Percentiles rank a stretch among this genome's conserved stretches.
phyloP scores from a whole-genome alignment of 768 basidiomycete genomes.

The Fistulinella prunicolor region DNA sequence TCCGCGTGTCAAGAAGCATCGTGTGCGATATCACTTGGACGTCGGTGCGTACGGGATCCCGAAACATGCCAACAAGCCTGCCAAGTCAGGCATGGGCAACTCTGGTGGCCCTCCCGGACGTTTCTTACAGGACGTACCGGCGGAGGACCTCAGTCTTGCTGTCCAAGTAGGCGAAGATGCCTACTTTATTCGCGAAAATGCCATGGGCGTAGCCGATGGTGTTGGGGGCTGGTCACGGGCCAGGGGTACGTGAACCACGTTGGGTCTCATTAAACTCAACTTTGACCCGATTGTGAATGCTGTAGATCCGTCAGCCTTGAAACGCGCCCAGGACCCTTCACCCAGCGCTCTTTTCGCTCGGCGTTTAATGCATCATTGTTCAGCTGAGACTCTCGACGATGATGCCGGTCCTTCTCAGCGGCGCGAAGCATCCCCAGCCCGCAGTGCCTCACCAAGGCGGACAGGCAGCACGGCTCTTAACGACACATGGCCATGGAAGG shows the following conservation, averaged over 20 bases:
- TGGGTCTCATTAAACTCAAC: conserved; percentile 6
- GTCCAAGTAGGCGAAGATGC: conserved; percentile 92
- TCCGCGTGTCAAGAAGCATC: conserved; percentile 31
- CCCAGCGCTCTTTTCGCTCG: conserved; percentile 64
- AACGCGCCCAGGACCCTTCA: conserved; percentile 37
- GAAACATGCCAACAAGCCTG: conserved; percentile 41
- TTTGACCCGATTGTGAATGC: not conserved
- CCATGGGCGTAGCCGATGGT: conserved; percentile 93
- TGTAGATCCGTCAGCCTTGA: conserved; percentile 21
- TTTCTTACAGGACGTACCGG: conserved; percentile 28
- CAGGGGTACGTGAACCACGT: conserved; percentile 34
- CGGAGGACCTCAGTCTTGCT: conserved; percentile 45
- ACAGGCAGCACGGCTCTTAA: conserved; percentile 28
- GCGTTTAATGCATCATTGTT: conserved; percentile 83
- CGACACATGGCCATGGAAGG: conserved; percentile 30
- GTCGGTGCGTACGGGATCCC: conserved; percentile 86
- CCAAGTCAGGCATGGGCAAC: conserved; percentile 29
- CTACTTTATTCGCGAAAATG: conserved; percentile 77
- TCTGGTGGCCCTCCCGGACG: conserved; percentile 18
- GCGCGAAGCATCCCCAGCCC: conserved; percentile 37
- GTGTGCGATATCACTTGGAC: conserved; percentile 53
- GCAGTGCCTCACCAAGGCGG: conserved; percentile 43
- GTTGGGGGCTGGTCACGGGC: conserved; percentile 84
- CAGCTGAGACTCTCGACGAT: conserved; percentile 45
- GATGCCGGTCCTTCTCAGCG: conserved; percentile 8